Conservation (phyloP, 371 early-diverging fungal genomes). For the Mortierella sp. region DNA sequence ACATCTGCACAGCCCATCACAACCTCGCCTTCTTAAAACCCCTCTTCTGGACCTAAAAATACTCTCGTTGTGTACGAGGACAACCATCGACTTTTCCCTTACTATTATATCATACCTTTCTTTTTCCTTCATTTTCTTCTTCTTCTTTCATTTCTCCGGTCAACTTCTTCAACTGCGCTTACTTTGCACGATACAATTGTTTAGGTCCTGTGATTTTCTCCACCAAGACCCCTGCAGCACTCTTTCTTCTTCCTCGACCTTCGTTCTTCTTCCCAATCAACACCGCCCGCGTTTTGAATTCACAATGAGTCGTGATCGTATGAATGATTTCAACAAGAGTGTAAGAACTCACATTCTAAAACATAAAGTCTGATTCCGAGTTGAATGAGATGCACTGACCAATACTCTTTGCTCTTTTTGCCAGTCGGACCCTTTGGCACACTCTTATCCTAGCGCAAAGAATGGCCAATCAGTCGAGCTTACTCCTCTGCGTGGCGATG, state of each 20-base stretch:
- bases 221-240: no score
- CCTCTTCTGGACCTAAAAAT: background rate
- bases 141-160: no score
- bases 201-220: no score
- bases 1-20: background rate
- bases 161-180: no score
- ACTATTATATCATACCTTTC: no score
- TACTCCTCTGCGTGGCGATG: conserved; percentile 42
- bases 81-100: no score
- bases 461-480: conserved; percentile 34
- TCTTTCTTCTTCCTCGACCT: background rate
- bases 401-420: background rate
- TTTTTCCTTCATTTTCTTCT: no score
- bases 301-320: conserved; percentile 51
- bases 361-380: background rate
- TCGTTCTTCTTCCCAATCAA: background rate
- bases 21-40: background rate
- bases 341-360: background rate
- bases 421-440: conserved; percentile 11
- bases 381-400: background rate
- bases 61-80: no score
- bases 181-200: no score
- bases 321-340: conserved; percentile 43
- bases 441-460: conserved; percentile 18
- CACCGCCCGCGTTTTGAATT: no score